Evolutionary conservation across 306 rosid species (phyloP), one percentile per base, ranked within the genome.

Genomic region (Lathyrus oleraceus): DNA sequence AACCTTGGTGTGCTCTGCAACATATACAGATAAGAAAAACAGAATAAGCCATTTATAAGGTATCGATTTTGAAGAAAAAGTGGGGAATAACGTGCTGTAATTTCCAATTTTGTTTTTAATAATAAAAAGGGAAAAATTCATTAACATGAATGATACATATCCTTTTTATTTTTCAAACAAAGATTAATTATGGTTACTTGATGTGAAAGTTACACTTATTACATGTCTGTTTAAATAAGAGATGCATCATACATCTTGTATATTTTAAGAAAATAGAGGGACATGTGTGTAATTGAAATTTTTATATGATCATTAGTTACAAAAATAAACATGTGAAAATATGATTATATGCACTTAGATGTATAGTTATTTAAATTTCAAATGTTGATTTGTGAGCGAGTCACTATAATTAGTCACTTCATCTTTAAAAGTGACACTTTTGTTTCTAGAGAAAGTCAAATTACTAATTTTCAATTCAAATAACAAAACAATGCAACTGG

Each of bases 1-100:
- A 95, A 43, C 96, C 90, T 82, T 91, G 97, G 77, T 89, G 92
- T 72, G 84, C 95, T 75, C 99, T 91, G 96, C 67, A 68, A 81
- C 11, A 66, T 65, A 48, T 39, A 56, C 39, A 53, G 69, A 59
- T 11, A 32, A 14, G 44, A 77, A 35, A 4, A 67, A 66, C 7
- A 8, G 2, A 30, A 45, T 14, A 64, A 45, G 57, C 52, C 57
- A 14, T 44, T 51, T 61, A 23, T 40, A 13, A 45, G 4, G 15
- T 7, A 21, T 21, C 35, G 1, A 21, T 21, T 53, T 52, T 9
- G 59, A 19, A 19, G 30, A 52, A 17, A 49, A 51, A 19, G 27
- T 8, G 11, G 2, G 5, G 10, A 16, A 48, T 48, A 16, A 48
- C 7, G 53, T n/a, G 53, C 9, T 6, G 20, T 0, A 6, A 10